Percentiles rank a stretch among this genome's conserved stretches.
phyloP scores from a whole-genome alignment of 495 filamentous ascomycete genomes.

The Annulohypoxylon moriforme region DNA sequence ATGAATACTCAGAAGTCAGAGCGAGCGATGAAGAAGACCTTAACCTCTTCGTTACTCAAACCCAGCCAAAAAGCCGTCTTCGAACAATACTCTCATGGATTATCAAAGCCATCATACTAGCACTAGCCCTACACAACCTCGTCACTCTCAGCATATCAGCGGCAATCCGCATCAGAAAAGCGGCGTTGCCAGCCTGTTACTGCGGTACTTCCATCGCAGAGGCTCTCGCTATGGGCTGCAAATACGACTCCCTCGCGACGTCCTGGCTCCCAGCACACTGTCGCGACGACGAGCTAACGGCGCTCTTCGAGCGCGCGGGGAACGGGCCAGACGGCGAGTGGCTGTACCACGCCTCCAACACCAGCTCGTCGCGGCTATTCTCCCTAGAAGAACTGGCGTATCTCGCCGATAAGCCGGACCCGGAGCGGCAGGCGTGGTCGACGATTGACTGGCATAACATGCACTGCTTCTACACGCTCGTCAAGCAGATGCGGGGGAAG shows the following conservation, averaged over 20 bases:
- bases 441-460: neutral
- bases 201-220: neutral
- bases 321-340: neutral
- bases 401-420: neutral
- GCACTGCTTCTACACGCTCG: constrained; percentile 3
- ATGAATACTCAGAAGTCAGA: constrained; percentile 1
- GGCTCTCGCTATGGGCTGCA: neutral
- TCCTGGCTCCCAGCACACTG: neutral
- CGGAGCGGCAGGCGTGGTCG: neutral
- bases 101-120: neutral
- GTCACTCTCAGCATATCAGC: neutral
- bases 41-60: neutral
- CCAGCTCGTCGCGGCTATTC: neutral
- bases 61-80: neutral
- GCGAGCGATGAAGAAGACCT: neutral
- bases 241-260: neutral
- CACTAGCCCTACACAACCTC: neutral
- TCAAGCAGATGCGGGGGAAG: neutral
- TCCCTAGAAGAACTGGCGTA: neutral
- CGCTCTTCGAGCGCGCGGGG: neutral
- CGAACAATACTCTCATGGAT: neutral
- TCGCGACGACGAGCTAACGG: neutral
- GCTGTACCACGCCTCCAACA: neutral
- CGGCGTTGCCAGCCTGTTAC: neutral
- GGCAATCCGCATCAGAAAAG: neutral